Evolutionary conservation across 202 grass and related monocot species (phyloP).

Genomic region (Setaria italica): DNA sequence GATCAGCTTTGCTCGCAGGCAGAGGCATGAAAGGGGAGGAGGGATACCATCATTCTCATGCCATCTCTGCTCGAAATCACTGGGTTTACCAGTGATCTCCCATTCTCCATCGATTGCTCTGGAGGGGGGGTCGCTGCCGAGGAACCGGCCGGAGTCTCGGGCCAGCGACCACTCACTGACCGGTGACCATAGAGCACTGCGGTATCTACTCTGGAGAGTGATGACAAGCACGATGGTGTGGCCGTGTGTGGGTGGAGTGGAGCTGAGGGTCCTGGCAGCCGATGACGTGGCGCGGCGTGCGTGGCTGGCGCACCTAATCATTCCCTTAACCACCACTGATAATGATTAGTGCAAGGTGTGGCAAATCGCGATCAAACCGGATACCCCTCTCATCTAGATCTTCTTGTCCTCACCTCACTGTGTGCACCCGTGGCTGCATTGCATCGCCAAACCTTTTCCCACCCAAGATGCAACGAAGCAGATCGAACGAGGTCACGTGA

Average conservation of each 20-base stretch:
- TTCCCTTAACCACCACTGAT: constrained; percentile 6
- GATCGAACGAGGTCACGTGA: constrained; percentile 28
- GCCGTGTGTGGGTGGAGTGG: not conserved
- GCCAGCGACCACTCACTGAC: not conserved
- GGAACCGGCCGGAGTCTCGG: not conserved
- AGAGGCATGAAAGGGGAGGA: not conserved
- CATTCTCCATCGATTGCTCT: not conserved
- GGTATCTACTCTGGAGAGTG: not conserved
- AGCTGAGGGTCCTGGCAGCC: not conserved
- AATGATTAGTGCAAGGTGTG: not conserved
- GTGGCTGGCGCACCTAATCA: not conserved
- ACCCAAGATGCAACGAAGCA: not conserved
- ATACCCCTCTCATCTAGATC: not conserved
- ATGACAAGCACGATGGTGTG: not conserved
- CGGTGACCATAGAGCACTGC: not conserved
- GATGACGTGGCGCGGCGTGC: not conserved
- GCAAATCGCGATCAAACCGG: not conserved
- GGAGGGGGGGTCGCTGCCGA: not conserved
- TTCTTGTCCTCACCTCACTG: not conserved
- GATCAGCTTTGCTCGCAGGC: constrained; percentile 12
- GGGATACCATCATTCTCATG: not conserved
- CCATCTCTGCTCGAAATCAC: not conserved
- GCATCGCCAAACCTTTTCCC: not conserved
- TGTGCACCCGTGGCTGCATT: not conserved
- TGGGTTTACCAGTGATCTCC: not conserved